Base-by-base conservation (phyloP, 2,329 filamentous ascomycete species). In the Xylariomycetidae sp. region DNA sequence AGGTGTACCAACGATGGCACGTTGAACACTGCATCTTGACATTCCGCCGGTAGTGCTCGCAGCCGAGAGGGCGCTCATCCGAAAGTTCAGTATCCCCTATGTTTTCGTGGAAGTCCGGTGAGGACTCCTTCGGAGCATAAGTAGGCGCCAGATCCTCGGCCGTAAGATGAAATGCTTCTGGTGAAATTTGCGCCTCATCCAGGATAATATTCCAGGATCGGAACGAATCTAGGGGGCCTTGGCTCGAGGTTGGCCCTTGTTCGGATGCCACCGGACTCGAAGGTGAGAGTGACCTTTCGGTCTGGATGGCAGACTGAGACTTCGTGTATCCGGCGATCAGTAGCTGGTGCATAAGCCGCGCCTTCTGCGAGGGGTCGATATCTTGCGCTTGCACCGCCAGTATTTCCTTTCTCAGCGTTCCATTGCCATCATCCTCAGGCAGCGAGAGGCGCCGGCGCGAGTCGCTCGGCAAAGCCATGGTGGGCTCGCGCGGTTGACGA, bases 1-100 rank as follows among this genome's bases (percentile, higher is more conserved):
- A 98, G 0, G 90, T 85, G 53, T 95, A 93, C 92, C 92, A 98
- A 50, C 76, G 81, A 48, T 82, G 76, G 62, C 92, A 98, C 17
- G 84, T 82, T 45, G 77, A 86, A 59, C 92, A 98, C 62, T 98
- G 89, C 20, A 96, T 67, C 59, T 96, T 96, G 48, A 98, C 87
- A 49, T 96, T 96, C 43, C 92, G 79, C 53, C 85, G 86, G 59
- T 98, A 98, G 61, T 98, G 92, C 49, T 82, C 71, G 57, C 92
- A 98, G 1, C 92, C 92, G 5, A 95, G 63, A 19, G 69, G 64
- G 3, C 61, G 66, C 15, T 66, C 61, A 26, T 44, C 29, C 38
- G 39, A 29, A 12, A 53, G 46, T 16, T 60, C 58, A 19, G 60
- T 57, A 41, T 58, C 56, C 10, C 69, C 69, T 6, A 61, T 57